Base-by-base conservation (phyloP, 1,284 basidiomycete species). In the Fomes fomentarius region DNA sequence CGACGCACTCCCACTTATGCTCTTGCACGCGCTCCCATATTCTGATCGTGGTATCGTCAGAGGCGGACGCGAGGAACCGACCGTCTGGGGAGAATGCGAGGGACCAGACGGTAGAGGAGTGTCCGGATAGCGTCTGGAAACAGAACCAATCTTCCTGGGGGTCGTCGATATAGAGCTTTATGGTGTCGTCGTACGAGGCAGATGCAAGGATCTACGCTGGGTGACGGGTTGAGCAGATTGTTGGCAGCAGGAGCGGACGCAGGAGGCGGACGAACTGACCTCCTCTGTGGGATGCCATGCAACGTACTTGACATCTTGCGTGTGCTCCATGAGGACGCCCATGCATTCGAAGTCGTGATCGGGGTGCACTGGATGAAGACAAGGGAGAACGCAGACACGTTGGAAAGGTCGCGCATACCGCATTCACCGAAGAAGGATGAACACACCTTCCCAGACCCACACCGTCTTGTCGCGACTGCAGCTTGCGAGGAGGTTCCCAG, bases 401-500 rank as follows among this genome's bases (percentile, higher is more conserved):
- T 33, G 35, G 17, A 30, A 6, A 43, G n/a, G 26, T 5, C 9
- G 11, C 26, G 15, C 22, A 15, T 15, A 41, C 9, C 8, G 22
- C 17, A 17, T 9, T 11, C 15, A 24, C n/a, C 26, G 19, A 33
- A 22, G 21, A 40, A 3, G 21, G 17, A 30, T n/a, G n/a, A 12
- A 69, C 78, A 68, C 69, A 90, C 94, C 92, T 81, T 98, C 97
- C 96, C 97, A 99, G 44, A 99, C 84, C 97, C 97, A 99, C 0
- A 99, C 96, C 14, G 92, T 94, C 74, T 98, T 98, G 75, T 99
- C 97, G 55, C 97, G 80, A 64, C 91, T 92, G 69, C 96, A 98
- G 63, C 89, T 95, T 6, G 96, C 96, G 15, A 99, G 77, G 24
- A 98, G 73, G 5, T 81, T 89, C 0, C 96, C 97, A 22, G 80